Evolutionary conservation across 495 filamentous ascomycete genomes (phyloP), one percentile per base, ranked within the genome.

Genomic region (Aspergillus wentii): DNA sequence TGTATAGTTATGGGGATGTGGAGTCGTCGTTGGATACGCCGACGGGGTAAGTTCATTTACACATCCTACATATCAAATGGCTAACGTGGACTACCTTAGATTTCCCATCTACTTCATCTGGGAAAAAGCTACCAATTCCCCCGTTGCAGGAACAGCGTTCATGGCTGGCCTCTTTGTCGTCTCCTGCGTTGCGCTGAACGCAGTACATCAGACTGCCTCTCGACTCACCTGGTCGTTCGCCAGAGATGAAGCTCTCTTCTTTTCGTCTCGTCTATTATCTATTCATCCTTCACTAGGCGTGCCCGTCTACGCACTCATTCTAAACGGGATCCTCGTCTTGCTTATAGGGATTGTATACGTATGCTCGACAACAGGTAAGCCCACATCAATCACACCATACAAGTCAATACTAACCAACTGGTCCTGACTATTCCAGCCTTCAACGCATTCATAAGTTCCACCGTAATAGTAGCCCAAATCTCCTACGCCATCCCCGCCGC

Each of bases 191-290:
- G 54, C 59, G 17, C 44, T 57, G 2, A 59, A 61, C 33, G 56
- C 56, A 15, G 54, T 58, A n/a, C 53, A 58, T 15, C 61, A 67
- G n/a, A 62, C 60, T 1, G 56, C 61, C 8, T 69, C 66, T 1
- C 58, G 66, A 15, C 52, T 71, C 18, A 64, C 61, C 8, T 71
- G 68, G 68, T 56, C 60, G 3, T 69, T 71, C 30, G 66, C 62
- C 14, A 54, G 64, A 31, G 66, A 69, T 35, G 46, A 60, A 17
- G 61, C 54, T 18, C 40, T 57, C 18, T 48, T 61, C 30, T 54
- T 43, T 30, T 60, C 59, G 1, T 14, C 23, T 3, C 33, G 44
- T 14, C 38, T 62, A 13, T 37, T 49, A 0, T 17, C 16, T 30
- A 37, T 59, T 1, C 45, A 50, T 20, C 35, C 46, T 1, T 17